phyloP scores from a whole-genome alignment of 306 rosid species.

The Chamaecrista fasciculata region DNA sequence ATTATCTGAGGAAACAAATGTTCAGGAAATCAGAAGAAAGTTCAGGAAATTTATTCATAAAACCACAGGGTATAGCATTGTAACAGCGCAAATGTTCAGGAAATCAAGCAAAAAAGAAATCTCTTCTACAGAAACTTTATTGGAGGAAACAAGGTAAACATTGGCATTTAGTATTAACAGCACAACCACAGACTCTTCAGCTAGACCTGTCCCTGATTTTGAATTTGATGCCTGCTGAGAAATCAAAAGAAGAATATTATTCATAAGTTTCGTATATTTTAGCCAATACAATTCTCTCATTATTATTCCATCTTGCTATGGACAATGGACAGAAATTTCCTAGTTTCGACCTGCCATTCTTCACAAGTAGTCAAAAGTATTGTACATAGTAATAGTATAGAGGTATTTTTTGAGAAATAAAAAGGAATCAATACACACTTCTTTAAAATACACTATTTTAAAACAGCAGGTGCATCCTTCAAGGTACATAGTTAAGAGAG shows the following conservation, averaged over 20 bases:
- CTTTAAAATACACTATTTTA: background rate
- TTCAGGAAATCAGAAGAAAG: too few species aligned
- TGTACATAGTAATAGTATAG: background rate
- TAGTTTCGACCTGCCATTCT: background rate
- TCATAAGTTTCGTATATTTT: background rate
- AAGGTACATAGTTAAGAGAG: background rate
- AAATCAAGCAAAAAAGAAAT: constrained; percentile 10
- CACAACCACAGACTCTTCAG: constrained; percentile 25
- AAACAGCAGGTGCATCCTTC: background rate
- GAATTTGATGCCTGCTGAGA: constrained; percentile 33
- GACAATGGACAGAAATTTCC: background rate
- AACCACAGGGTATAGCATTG: constrained; percentile 18
- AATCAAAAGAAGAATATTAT: constrained; percentile 30
- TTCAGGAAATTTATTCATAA: constrained; percentile 25
- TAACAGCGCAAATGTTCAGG: constrained; percentile 26
- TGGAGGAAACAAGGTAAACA: constrained; percentile 25
- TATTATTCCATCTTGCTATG: background rate
- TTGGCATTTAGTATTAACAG: constrained; percentile 11
- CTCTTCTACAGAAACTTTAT: constrained; percentile 34
- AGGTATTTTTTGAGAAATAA: background rate
- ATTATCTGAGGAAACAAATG: too few species aligned
- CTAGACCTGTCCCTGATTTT: constrained; percentile 11
- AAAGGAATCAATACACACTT: background rate
- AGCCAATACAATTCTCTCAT: background rate
- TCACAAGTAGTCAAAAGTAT: background rate